Percentiles rank a stretch among this genome's conserved stretches.
These are phyloP conservation scores for Mariannaea sp. DNA, from an alignment of 2,329 filamentous ascomycete genomes.

Conservation along the genomic window DNA sequence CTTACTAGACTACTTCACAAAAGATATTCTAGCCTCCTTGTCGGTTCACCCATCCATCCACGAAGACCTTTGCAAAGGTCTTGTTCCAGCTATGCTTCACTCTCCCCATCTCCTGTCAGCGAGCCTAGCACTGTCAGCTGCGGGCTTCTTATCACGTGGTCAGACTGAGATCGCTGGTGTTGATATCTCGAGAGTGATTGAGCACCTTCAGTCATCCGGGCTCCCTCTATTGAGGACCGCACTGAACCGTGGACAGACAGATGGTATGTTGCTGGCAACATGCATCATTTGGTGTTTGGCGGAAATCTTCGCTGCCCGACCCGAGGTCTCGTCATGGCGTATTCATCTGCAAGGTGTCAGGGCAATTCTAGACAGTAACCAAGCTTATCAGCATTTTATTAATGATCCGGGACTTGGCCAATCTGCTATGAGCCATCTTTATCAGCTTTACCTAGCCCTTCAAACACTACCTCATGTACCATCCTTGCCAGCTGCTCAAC, in stretches of 20 bases:
- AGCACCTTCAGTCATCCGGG: constrained; percentile 35
- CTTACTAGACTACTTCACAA: constrained; percentile 34
- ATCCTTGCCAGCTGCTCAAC: constrained; percentile 1
- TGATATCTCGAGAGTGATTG: constrained; percentile 25
- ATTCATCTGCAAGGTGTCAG: constrained; percentile 37
- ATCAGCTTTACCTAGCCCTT: constrained; percentile 37
- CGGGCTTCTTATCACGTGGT: constrained; percentile 34
- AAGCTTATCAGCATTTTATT: constrained; percentile 3
- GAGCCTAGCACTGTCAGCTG: constrained; percentile 34
- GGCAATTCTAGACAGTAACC: constrained; percentile 23
- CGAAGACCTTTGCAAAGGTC: constrained; percentile 31
- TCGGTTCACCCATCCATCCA: constrained; percentile 37
- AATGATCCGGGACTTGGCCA: not conserved
- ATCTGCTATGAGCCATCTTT: constrained; percentile 36
- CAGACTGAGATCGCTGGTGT: constrained; percentile 31
- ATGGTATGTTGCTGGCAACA: constrained; percentile 34
- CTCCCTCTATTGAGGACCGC: constrained; percentile 32
- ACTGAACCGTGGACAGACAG: constrained; percentile 26
- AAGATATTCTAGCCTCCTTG: constrained; percentile 34
- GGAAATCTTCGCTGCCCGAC: constrained; percentile 34
- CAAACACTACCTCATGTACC: constrained; percentile 36
- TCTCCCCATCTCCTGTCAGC: constrained; percentile 38
- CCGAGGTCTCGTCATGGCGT: constrained; percentile 31
- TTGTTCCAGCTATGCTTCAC: constrained; percentile 34
- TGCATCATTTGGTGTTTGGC: constrained; percentile 40